These are phyloP conservation scores for Trichocladium antarcticum DNA, from an alignment of 495 filamentous ascomycete species.

Conservation along the genomic window DNA sequence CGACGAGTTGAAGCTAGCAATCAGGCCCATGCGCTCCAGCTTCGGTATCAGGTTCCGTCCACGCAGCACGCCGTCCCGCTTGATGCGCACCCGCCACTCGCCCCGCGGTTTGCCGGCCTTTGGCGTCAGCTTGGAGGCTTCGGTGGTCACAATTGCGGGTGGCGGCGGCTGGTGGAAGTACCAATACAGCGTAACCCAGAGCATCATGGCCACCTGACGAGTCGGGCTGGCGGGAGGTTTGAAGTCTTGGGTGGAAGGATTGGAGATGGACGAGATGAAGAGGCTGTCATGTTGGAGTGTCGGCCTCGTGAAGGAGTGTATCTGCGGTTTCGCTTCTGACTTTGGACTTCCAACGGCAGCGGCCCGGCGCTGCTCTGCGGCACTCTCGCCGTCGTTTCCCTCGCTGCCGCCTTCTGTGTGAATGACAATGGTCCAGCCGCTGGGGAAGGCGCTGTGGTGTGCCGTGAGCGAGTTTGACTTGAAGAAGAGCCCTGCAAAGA, in stretches of 20 bases:
- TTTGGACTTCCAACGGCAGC: neutral
- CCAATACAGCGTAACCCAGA: constrained; percentile 92
- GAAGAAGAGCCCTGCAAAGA: constrained; percentile 84
- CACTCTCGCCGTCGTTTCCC: constrained; percentile 13
- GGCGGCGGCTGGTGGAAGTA: constrained; percentile 80
- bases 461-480: constrained; percentile 62
- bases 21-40: constrained; percentile 83
- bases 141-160: constrained; percentile 43
- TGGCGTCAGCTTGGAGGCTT: constrained; percentile 54
- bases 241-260: constrained; percentile 66
- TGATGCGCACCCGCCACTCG: constrained; percentile 81
- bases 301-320: constrained; percentile 57
- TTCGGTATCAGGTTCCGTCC: constrained; percentile 75
- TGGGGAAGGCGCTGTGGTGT: constrained; percentile 60
- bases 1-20: constrained; percentile 61
- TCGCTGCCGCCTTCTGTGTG: constrained; percentile 44
- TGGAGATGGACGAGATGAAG: constrained; percentile 84
- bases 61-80: constrained; percentile 74
- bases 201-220: constrained; percentile 85
- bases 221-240: constrained; percentile 68
- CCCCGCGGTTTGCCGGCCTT: constrained; percentile 60
- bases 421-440: constrained; percentile 80
- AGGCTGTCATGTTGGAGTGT: constrained; percentile 68
- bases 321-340: constrained; percentile 27
- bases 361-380: neutral